Evolutionary conservation across 2,329 filamentous ascomycete species (phyloP), one percentile per base, ranked within the genome.

Genomic region (Xylariaceae sp.): DNA sequence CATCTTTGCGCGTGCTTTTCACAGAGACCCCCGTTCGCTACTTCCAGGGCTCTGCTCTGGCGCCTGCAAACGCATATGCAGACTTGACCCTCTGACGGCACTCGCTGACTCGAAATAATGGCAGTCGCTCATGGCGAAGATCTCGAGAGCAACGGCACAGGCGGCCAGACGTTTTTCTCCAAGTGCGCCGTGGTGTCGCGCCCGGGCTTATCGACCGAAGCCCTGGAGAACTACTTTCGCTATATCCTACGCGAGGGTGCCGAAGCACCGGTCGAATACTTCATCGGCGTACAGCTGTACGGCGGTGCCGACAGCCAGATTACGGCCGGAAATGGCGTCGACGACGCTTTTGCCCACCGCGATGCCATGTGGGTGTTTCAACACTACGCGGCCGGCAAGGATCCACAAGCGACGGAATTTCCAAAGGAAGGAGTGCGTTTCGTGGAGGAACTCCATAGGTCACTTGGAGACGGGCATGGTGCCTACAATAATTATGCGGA

Each of bases 231-330:
- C 18, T 72, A 71, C 56, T 72, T 72, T 23, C 17, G 13, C 2
- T 69, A 61, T 39, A 60, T 71, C 34, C n/a, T 67, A 0, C 18
- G 60, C 3, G n/a, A 62, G 48, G 65, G 61, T 30, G 1, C 55
- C 10, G 47, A 47, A 0, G 51, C 65, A 1, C 63, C 66, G 1
- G 62, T 72, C 30, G 52, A 53, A 11, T 75, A 72, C 66, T 76
- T 67, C 57, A 61, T 70, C 50, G 67, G 74, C 34, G 35, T 67
- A 8, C 69, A 74, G 55, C 63, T 76, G 6, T 74, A 72, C 50
- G 74, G 74, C 10, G 74, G 74, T 3, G 50, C 56, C 5, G 67
- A 69, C 49, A 74, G 72, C 51, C 66, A 66, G 53, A 74, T 76
- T 60, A 68, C 51, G 54, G 53, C 55, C 18, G 37, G 23, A 30